Base-by-base conservation (phyloP, 2,329 filamentous ascomycete species). In the Trichoderma arundinaceum region DNA sequence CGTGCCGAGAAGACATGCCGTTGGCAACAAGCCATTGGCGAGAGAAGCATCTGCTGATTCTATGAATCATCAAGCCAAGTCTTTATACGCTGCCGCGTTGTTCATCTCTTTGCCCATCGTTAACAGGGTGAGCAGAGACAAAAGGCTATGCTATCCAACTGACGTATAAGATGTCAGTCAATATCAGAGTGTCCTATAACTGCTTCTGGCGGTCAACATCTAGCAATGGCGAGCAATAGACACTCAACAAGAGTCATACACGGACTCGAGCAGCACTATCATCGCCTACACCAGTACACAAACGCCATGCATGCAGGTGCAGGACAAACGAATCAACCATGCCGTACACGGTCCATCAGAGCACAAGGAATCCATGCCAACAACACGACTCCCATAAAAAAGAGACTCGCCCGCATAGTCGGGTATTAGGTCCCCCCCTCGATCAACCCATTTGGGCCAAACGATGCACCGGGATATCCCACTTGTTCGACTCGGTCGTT, bases 401-500 rank as follows among this genome's bases (percentile, higher is more conserved):
- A 35, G 6, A n/a, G 22, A 13, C 9, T 1, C 43, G 28, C 5
- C 41, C 49, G 28, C 19, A n/a, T 46, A 15, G 6, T 51, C 49
- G 59, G 59, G 46, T 46, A 38, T 35, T 51, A 46, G 28, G n/a
- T 49, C 17, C 6, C 4, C 22, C 39, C 39, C 39, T 63, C 48
- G 1, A 12, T 54, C 48, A 33, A 33, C 8, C 3, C 28, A 51
- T 53, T 44, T 43, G 28, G 48, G 32, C 60, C 49, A 39, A 54
- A 63, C 39, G 41, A 46, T 39, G 49, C 49, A 38, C 64, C 49
- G 43, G 58, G 44, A 66, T 53, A 44, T 60, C 46, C 60, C 59
- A 60, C 60, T 35, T 53, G 59, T 59, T 66, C n/a, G 48, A 66
- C 65, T 62, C 52, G 53, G 41, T 48, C 46, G 46, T 64, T 56